phyloP scores from a whole-genome alignment of 2,329 filamentous ascomycete genomes.

The Colletotrichum gigasporum region DNA sequence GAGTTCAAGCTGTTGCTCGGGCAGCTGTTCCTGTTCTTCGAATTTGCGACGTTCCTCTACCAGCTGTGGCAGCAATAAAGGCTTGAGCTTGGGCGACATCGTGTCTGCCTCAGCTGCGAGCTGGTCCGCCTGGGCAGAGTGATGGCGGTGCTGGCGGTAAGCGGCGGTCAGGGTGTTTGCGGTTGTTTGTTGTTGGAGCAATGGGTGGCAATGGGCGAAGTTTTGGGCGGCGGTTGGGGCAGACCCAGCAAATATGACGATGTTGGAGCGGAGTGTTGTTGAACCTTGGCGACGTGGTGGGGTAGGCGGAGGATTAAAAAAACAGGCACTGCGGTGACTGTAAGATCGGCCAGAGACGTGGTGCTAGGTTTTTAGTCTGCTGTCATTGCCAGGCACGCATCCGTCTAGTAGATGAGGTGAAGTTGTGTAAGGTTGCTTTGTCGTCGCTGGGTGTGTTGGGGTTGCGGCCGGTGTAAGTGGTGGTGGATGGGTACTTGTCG shows the following conservation, averaged over 20 bases:
- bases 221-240: not conserved
- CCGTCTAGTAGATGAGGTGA: not conserved
- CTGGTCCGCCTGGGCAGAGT: slow-evolving; percentile 8
- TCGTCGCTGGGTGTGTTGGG: slow-evolving; percentile 5
- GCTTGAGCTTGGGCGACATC: slow-evolving; percentile 62
- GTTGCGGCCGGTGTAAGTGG: slow-evolving; percentile 16
- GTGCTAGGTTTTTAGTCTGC: not conserved
- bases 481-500: not conserved
- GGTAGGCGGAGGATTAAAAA: slow-evolving; percentile 7
- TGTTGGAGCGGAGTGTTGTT: not conserved
- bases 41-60: slow-evolving; percentile 59
- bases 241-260: slow-evolving; percentile 11
- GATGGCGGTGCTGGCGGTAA: not conserved
- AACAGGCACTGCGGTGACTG: slow-evolving; percentile 4
- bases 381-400: slow-evolving; percentile 25
- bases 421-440: slow-evolving; percentile 26
- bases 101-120: slow-evolving; percentile 2
- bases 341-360: not conserved
- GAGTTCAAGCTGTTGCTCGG: slow-evolving; percentile 32
- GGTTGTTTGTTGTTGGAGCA: not conserved
- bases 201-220: not conserved
- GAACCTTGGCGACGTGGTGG: slow-evolving; percentile 12
- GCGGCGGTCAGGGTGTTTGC: not conserved
- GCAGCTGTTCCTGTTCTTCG: too few relatives aligned
- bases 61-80: slow-evolving; percentile 62